These are phyloP conservation scores for Podaxis sp. DNA, from an alignment of 768 basidiomycete species.

Conservation along the genomic window DNA sequence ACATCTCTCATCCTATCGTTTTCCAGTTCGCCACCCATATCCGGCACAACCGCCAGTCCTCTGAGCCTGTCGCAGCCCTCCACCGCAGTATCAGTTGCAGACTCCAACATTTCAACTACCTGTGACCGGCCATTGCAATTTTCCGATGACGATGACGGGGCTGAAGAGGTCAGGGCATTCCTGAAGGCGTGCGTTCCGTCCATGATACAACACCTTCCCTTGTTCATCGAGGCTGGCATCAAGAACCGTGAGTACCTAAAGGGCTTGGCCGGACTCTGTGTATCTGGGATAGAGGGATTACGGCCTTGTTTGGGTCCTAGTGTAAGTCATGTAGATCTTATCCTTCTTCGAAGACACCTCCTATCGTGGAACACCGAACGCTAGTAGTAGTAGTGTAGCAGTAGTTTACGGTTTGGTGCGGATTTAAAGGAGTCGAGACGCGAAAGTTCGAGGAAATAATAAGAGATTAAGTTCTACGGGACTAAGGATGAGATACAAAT, in stretches of 20 bases:
- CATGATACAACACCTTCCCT: neutral
- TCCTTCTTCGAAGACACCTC: neutral
- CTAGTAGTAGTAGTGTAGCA: neutral
- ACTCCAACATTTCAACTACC: too few relatives aligned
- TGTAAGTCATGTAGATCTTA: neutral
- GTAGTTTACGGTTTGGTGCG: neutral
- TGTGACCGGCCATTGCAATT: too few relatives aligned
- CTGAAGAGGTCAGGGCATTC: neutral
- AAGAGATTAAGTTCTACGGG: too few relatives aligned
- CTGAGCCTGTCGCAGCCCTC: too few relatives aligned
- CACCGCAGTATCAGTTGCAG: too few relatives aligned
- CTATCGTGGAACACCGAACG: neutral
- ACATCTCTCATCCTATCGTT: too few relatives aligned
- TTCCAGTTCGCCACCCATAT: neutral
- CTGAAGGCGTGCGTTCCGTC: neutral
- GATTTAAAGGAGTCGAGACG: neutral
- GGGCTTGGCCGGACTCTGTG: neutral
- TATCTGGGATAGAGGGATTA: neutral
- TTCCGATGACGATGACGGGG: too few relatives aligned
- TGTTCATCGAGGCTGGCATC: conserved; percentile 1
- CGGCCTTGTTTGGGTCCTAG: neutral
- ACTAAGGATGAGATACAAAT: too few relatives aligned
- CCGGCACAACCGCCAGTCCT: neutral
- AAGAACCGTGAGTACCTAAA: neutral
- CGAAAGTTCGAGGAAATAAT: too few relatives aligned